Conservation (phyloP, 2,329 filamentous ascomycete genomes). For the Malbranchea cinnamomea region DNA sequence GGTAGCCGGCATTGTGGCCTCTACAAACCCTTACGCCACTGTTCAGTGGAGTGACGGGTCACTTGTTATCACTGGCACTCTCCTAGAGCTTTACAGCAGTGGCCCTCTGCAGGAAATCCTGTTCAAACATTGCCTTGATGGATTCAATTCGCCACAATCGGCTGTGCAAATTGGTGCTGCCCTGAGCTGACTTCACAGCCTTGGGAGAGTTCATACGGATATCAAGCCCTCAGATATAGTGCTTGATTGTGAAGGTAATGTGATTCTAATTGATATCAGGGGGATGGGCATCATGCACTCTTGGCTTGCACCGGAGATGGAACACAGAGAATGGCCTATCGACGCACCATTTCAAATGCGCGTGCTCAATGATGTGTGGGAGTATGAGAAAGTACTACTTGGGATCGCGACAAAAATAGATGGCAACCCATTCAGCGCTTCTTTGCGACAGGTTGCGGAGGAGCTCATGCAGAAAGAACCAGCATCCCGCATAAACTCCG, state of each 20-base stretch:
- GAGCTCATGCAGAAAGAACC: slow-evolving; percentile 3
- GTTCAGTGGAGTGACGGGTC: slow-evolving; percentile 7
- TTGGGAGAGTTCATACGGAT: slow-evolving; percentile 12
- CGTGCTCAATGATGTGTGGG: slow-evolving; percentile 12
- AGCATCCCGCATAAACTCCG: slow-evolving; percentile 1
- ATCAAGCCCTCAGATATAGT: slow-evolving; percentile 13
- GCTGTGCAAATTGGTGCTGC: slow-evolving; percentile 11
- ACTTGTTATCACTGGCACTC: slow-evolving; percentile 10
- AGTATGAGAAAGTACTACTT: slow-evolving; percentile 10
- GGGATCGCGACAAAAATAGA: slow-evolving; percentile 1
- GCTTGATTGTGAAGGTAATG: slow-evolving; percentile 10
- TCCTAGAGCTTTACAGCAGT: slow-evolving; percentile 10
- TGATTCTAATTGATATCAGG: slow-evolving; percentile 14
- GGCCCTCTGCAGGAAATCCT: slow-evolving; percentile 11
- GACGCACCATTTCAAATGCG: slow-evolving; percentile 12
- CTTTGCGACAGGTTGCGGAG: slow-evolving; percentile 1
- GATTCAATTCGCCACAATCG: slow-evolving; percentile 11
- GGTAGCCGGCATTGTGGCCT: slow-evolving; percentile 9
- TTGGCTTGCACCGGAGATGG: slow-evolving; percentile 14
- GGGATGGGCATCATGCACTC: slow-evolving; percentile 10
- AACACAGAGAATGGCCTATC: slow-evolving; percentile 10
- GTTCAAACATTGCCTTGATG: slow-evolving; percentile 4
- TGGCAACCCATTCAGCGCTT: background rate
- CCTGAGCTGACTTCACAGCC: slow-evolving; percentile 8
- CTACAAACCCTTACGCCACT: slow-evolving; percentile 4